Evolutionary conservation across 2,329 filamentous ascomycete genomes (phyloP).

Genomic region (Colletotrichum sansevieriae): DNA sequence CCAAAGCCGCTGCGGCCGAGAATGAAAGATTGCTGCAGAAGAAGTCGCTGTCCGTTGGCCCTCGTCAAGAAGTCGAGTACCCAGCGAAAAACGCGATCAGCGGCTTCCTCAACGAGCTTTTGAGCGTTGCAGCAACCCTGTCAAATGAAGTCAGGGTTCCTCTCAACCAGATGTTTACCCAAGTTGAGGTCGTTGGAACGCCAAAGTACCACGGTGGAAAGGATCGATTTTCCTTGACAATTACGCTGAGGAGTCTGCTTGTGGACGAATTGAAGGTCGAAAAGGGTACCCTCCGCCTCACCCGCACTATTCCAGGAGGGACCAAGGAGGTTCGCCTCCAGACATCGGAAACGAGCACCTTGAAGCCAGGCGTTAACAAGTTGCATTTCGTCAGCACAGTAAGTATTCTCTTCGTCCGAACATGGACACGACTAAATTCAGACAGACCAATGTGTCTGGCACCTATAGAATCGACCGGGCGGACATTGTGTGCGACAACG

Average conservation of each 20-base stretch:
- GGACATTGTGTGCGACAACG: slow-evolving; percentile 72
- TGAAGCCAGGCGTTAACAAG: slow-evolving; percentile 67
- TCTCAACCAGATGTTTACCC: slow-evolving; percentile 79
- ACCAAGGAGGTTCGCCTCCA: slow-evolving; percentile 64
- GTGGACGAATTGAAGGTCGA: slow-evolving; percentile 78
- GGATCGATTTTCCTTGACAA: slow-evolving; percentile 80
- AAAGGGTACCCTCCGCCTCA: slow-evolving; percentile 55
- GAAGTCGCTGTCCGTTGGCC: slow-evolving; percentile 43
- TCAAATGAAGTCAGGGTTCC: slow-evolving; percentile 74
- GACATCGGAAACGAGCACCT: slow-evolving; percentile 51
- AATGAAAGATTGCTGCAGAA: slow-evolving; percentile 61
- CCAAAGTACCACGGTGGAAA: slow-evolving; percentile 77
- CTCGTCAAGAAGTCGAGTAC: slow-evolving; percentile 45
- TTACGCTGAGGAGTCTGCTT: slow-evolving; percentile 80
- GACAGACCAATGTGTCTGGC: slow-evolving; percentile 75
- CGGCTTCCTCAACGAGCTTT: slow-evolving; percentile 62
- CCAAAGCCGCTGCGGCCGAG: slow-evolving; percentile 72
- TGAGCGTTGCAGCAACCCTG: slow-evolving; percentile 59
- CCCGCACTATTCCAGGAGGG: slow-evolving; percentile 20
- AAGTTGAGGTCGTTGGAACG: slow-evolving; percentile 75
- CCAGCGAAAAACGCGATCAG: slow-evolving; percentile 55
- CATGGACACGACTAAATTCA: slow-evolving; percentile 46
- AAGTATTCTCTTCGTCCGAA: slow-evolving; percentile 42
- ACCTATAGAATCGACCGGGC: slow-evolving; percentile 82
- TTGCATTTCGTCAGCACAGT: slow-evolving; percentile 48